Conservation (phyloP, 495 filamentous ascomycete species). For the Daldinia loculata region DNA sequence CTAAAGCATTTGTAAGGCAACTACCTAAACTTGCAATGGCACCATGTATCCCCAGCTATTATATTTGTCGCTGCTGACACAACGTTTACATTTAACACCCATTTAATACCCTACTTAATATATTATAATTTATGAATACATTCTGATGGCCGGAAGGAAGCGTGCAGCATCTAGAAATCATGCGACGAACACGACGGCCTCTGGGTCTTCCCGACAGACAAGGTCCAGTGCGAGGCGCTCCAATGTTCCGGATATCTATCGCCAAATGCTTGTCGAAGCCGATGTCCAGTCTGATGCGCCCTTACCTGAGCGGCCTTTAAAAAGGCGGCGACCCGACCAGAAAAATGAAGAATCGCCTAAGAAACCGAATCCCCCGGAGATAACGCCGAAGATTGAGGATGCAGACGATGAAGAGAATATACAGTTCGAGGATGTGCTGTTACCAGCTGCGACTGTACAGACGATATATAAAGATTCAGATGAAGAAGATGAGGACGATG, state of each 20-base stretch:
- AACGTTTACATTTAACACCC: not conserved
- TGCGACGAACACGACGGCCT: constrained; percentile 33
- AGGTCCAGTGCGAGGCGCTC: constrained; percentile 28
- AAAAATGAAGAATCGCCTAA: constrained; percentile 35
- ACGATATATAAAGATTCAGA: constrained; percentile 42
- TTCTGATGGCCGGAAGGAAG: constrained; percentile 43
- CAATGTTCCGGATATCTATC: constrained; percentile 65
- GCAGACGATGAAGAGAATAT: constrained; percentile 50
- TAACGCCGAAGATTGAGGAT: constrained; percentile 32
- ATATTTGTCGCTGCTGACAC: not conserved
- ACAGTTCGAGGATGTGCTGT: constrained; percentile 48
- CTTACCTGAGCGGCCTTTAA: constrained; percentile 46
- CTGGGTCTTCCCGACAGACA: constrained; percentile 33
- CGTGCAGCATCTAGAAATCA: constrained; percentile 27
- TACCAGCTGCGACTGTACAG: constrained; percentile 36
- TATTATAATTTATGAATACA: not conserved
- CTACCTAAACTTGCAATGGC: not conserved
- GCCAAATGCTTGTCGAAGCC: constrained; percentile 73
- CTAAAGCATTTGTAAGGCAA: constrained; percentile 2
- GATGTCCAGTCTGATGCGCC: constrained; percentile 50
- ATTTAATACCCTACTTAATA: not conserved
- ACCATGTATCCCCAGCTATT: constrained; percentile 1
- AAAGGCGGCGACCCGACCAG: constrained; percentile 55
- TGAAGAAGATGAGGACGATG: constrained; percentile 43
- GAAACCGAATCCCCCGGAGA: constrained; percentile 10